Evolutionary conservation across 2,329 filamentous ascomycete genomes (phyloP), one percentile per base, ranked within the genome.

Genomic region (Fonsecaea pedrosoi): DNA sequence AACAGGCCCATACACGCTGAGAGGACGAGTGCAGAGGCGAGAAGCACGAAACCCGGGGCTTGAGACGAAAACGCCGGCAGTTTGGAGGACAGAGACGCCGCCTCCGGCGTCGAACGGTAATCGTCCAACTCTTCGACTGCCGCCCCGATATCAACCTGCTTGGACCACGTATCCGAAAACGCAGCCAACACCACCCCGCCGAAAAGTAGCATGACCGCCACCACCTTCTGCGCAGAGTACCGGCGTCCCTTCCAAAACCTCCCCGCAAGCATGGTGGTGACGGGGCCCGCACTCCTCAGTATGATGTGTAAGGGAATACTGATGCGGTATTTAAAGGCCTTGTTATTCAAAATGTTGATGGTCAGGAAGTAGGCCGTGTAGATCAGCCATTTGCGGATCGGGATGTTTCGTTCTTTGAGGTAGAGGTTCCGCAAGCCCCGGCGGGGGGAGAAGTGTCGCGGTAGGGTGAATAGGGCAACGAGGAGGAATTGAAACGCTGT

Each of bases 261-360:
- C 2, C 95, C 95, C n/a, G 94, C 92, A 15, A 89, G 80, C 87
- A 99, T 96, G 8, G 95, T 98, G 4, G 94, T 96, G 69, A 98
- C 96, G 74, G 94, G 97, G 15, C 95, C 95, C 58, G 94, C 96
- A 57, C 94, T 97, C 61, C 95, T 88, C 35, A 99, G 84, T 72
- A 99, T 98, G 74, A 99, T 99, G 76, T 99, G 95, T 57, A 99
- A 89, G 1, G 95, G 95, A 0, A 99, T 92, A 6, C 93, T 97
- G 64, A 99, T 98, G 73, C 93, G 89, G 81, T 97, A 99, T 69
- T 92, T 94, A 78, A 99, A 99, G 6, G 94, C 95, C 83, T 94
- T 94, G 75, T 99, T 99, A 81, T 99, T 99, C 75, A 99, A 82
- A 65, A 98, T 88, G 74, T 98, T 99, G 80, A 99, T 95, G 69